A percentile compares a stretch with the other conserved stretches of the same genome.
phyloP scores from a whole-genome alignment of 768 basidiomycete genomes.

The Dentipellis sp. region DNA sequence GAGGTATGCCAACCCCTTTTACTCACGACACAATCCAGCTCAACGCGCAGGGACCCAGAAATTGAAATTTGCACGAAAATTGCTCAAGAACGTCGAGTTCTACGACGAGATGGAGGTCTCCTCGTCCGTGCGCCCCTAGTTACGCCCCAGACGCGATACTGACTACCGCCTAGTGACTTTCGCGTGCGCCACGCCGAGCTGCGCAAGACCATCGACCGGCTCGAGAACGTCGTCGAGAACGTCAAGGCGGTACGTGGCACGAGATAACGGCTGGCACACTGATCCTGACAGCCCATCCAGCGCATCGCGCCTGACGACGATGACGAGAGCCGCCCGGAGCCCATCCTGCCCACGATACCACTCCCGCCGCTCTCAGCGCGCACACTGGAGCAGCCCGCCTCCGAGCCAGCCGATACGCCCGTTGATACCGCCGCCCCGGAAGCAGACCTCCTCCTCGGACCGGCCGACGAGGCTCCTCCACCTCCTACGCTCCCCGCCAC shows the following conservation, averaged over 20 bases:
- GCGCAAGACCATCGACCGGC: slow-evolving; percentile 39
- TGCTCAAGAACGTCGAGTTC: slow-evolving; percentile 2
- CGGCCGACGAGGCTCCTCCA: not conserved
- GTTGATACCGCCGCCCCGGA: not conserved
- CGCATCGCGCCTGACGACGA: slow-evolving; percentile 29
- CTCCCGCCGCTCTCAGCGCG: slow-evolving; percentile 24
- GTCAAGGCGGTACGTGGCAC: slow-evolving; percentile 39
- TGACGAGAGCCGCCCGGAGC: slow-evolving; percentile 27
- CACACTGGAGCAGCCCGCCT: slow-evolving; percentile 10
- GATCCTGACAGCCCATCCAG: slow-evolving; percentile 18
- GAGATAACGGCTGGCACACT: not conserved
- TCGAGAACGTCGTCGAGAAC: slow-evolving; percentile 43
- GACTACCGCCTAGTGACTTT: slow-evolving; percentile 26
- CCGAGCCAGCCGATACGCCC: slow-evolving; percentile 2
- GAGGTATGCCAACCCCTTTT: slow-evolving; percentile 34
- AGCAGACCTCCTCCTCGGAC: slow-evolving; percentile 4
- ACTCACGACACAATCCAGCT: not conserved
- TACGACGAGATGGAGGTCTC: slow-evolving; percentile 4
- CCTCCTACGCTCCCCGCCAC: slow-evolving; percentile 17
- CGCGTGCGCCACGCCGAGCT: slow-evolving; percentile 37
- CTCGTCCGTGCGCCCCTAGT: not conserved
- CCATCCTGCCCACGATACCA: slow-evolving; percentile 48
- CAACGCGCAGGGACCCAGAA: not conserved
- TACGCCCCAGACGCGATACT: not conserved
- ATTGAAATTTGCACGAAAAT: slow-evolving; percentile 7